These are phyloP conservation scores for Ganoderma boninense DNA, from an alignment of 1,284 basidiomycete species.

Conservation along the genomic window DNA sequence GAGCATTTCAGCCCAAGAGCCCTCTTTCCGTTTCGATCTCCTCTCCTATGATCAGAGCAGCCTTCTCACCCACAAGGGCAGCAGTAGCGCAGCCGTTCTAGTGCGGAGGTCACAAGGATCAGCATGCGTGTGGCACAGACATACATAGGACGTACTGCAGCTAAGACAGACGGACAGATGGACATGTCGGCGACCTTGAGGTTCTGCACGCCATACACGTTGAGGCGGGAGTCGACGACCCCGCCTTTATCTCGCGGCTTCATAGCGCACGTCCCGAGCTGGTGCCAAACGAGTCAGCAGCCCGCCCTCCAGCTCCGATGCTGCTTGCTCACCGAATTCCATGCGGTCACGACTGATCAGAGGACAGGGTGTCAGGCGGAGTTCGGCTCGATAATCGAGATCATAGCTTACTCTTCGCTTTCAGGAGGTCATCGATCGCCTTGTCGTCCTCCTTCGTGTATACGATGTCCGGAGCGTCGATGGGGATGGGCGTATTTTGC, in stretches of 20 bases:
- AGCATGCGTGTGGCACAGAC: background rate
- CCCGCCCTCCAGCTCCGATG: background rate
- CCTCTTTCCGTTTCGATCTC: conserved; percentile 34
- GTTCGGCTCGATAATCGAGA: too few species aligned
- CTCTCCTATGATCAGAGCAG: conserved; percentile 53
- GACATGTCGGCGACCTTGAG: conserved; percentile 69
- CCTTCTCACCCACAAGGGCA: conserved; percentile 59
- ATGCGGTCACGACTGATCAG: conserved; percentile 32
- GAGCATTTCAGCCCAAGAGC: too few species aligned
- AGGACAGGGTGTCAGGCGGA: background rate
- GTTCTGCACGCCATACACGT: conserved; percentile 67
- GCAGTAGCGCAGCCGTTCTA: conserved; percentile 59
- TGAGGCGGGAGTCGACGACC: conserved; percentile 67
- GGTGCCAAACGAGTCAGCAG: background rate
- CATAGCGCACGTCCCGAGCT: conserved; percentile 77
- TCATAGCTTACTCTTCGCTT: conserved; percentile 36
- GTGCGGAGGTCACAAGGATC: background rate
- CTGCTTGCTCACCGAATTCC: conserved; percentile 57
- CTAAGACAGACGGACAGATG: conserved; percentile 40
- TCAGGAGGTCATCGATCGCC: conserved; percentile 53
- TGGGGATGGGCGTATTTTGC: conserved; percentile 46
- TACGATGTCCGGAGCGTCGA: conserved; percentile 54
- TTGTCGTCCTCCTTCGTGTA: conserved; percentile 67
- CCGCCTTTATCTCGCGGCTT: conserved; percentile 62
- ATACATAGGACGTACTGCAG: conserved; percentile 14